Base-by-base conservation (phyloP, 768 basidiomycete species). In the Amanita thiersii region DNA sequence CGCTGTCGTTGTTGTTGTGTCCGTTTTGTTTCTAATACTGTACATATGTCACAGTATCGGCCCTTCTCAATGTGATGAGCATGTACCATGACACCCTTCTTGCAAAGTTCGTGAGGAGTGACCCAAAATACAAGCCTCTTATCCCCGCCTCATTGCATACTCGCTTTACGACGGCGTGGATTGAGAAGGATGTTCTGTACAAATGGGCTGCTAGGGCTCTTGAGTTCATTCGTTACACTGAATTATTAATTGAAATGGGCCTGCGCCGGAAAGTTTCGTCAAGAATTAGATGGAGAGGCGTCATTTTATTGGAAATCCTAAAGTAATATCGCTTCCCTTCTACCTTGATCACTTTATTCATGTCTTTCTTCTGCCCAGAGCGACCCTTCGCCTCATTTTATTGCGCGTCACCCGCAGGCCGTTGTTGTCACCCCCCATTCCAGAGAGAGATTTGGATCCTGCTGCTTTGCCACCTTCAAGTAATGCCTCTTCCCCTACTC, bases 1-100 rank as follows among this genome's bases (percentile, higher is more conserved):
- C 47, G 35, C 40, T 42, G 37, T 47, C 47, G 35, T 42, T 42
- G 37, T 47, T 28, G 26, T 28, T 39, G 30, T 26, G 4, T 40
- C 47, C 24, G 38, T 37, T 44, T 31, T 15, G 24, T 40, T n/a
- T 43, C 43, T 49, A 47, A 48, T 40, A 50, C 37, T 45, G 42
- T 44, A 48, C 44, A 49, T 46, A 41, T 30, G 20, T 57, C 23
- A n/a, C 42, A 97, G 92, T 98, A 40, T 87, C 89, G 29, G 77
- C 94, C n/a, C 62, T 78, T 23, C 69, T 96, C 54, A 92, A 91
- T 62, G 66, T 89, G 31, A 73, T 88, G 56, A 88, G 87, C 68
- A 73, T 92, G 71, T 97, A 97, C 58, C 94, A 98, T 59, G 94
- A 98, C 60, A 86, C 89, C 3, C 64, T 98, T n/a, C 77, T 98